Percentiles rank a stretch among this genome's conserved stretches.
These are phyloP conservation scores for Pecoramyces ruminantium DNA, from an alignment of 192 early-diverging fungal species.

Conservation along the genomic window DNA sequence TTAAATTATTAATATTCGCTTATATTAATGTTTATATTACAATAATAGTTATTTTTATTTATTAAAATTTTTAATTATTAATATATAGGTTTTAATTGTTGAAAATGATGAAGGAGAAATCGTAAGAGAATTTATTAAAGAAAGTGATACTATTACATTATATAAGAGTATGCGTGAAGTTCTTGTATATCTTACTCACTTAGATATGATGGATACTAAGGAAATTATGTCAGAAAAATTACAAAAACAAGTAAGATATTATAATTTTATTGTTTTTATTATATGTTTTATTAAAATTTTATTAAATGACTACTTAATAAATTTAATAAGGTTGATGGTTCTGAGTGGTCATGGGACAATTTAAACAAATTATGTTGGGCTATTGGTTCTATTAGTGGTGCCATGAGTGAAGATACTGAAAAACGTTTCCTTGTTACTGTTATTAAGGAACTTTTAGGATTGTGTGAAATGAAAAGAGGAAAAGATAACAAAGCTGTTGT, in stretches of 20 bases:
- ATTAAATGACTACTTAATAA: no score
- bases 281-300: not conserved
- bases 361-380: constrained; percentile 91
- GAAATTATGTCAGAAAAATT: constrained; percentile 91
- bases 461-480: constrained; percentile 94
- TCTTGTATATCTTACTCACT: constrained; percentile 90
- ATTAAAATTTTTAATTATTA: no score
- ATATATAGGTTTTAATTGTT: constrained; percentile 51
- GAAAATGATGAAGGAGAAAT: constrained; percentile 99
- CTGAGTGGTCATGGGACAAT: constrained; percentile 95
- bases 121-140: constrained; percentile 91
- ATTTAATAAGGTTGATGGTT: constrained; percentile 69
- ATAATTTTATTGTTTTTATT: not conserved
- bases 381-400: constrained; percentile 93
- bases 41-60: not conserved
- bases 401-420: constrained; percentile 92
- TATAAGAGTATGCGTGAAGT: constrained; percentile 98
- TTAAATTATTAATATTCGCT: not conserved
- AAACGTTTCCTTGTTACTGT: constrained; percentile 94
- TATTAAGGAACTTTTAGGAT: constrained; percentile 89
- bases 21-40: not conserved
- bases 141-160: constrained; percentile 90
- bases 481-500: constrained; percentile 99
- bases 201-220: constrained; percentile 88
- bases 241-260: constrained; percentile 49